Evolutionary conservation across 1,139 yeast species (phyloP).

Genomic region (Candida sp.): DNA sequence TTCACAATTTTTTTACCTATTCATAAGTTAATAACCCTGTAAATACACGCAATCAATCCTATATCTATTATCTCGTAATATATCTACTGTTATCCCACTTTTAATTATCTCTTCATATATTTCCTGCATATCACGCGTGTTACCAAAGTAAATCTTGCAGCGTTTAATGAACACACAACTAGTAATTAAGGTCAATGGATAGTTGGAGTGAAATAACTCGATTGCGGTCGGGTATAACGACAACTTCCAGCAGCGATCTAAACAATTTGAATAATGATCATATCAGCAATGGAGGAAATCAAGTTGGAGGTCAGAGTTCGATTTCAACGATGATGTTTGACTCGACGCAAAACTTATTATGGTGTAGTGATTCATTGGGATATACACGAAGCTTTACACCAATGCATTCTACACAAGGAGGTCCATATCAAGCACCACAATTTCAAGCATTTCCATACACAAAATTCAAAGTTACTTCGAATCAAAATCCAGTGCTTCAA

Average conservation of each 20-base stretch:
- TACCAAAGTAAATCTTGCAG: too few species aligned
- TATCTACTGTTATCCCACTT: too few species aligned
- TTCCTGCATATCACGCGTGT: too few species aligned
- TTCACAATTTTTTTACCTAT: too few species aligned
- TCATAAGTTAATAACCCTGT: too few species aligned
- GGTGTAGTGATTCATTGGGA: constrained; percentile 75
- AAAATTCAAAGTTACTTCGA: constrained; percentile 43
- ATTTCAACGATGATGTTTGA: constrained; percentile 58
- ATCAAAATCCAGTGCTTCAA: constrained; percentile 43
- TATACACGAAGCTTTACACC: constrained; percentile 30
- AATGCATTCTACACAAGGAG: constrained; percentile 29
- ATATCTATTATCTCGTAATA: too few species aligned
- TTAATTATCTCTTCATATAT: too few species aligned
- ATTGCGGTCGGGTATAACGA: constrained; percentile 7
- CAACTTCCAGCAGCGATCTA: constrained; percentile 2
- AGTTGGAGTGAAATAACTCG: constrained; percentile 37
- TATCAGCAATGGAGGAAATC: neutral
- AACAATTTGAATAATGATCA: constrained; percentile 3
- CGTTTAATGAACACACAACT: too few species aligned
- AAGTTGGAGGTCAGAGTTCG: neutral
- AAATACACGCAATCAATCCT: too few species aligned
- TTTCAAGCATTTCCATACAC: constrained; percentile 44
- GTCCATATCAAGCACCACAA: constrained; percentile 11
- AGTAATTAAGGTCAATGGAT: constrained; percentile 28
- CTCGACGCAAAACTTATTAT: constrained; percentile 64